Evolutionary conservation across 2,329 filamentous ascomycete species (phyloP).

Genomic region (Orbilia ellipsospora): DNA sequence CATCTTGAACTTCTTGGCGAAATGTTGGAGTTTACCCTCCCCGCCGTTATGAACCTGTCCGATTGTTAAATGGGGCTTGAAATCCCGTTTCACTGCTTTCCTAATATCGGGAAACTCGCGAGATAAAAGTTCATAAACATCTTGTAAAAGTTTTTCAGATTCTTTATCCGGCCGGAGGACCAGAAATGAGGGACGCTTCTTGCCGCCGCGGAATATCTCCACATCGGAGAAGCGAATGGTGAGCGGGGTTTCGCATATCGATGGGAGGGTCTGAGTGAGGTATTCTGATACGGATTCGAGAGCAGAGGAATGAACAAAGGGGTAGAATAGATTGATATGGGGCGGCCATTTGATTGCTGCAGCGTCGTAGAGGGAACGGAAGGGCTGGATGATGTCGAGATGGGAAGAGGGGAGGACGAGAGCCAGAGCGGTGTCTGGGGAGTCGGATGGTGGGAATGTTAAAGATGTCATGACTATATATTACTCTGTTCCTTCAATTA

Average conservation of each 20-base stretch:
- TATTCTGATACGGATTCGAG: constrained; percentile 65
- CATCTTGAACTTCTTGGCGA: constrained; percentile 38
- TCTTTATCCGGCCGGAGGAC: constrained; percentile 52
- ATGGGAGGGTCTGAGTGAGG: constrained; percentile 62
- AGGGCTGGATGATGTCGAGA: constrained; percentile 57
- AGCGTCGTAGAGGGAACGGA: constrained; percentile 74
- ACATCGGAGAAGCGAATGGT: constrained; percentile 45
- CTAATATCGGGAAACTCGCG: constrained; percentile 38
- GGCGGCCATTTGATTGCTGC: constrained; percentile 73
- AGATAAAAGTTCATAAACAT: constrained; percentile 45
- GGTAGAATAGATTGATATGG: constrained; percentile 75
- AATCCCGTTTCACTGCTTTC: constrained; percentile 57
- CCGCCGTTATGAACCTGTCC: constrained; percentile 69
- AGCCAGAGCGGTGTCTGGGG: constrained; percentile 41
- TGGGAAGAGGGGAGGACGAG: constrained; percentile 64
- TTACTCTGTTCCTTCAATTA: neutral
- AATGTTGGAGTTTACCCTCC: constrained; percentile 46
- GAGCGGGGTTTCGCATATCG: constrained; percentile 35
- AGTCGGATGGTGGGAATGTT: constrained; percentile 16
- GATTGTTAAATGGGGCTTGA: constrained; percentile 70
- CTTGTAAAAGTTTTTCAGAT: constrained; percentile 48
- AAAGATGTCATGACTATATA: constrained; percentile 15
- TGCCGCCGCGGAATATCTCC: constrained; percentile 34
- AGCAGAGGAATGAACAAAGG: constrained; percentile 68
- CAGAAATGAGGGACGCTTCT: constrained; percentile 39